These are phyloP conservation scores for Eucalyptus tenuipes DNA, from an alignment of 345 rosid genomes.

Conservation along the genomic window DNA sequence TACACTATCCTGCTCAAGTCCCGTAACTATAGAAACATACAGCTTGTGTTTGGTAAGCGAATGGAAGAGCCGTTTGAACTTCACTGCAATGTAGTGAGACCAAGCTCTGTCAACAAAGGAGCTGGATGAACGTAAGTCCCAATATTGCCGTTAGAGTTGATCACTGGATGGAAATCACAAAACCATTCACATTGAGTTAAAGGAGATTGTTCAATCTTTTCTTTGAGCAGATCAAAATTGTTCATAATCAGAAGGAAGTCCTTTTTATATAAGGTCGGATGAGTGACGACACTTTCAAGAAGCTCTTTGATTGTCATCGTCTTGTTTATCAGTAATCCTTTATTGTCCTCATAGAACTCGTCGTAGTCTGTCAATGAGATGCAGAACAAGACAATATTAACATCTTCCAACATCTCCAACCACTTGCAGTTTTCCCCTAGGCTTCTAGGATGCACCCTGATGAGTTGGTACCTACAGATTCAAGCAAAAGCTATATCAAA, in stretches of 20 bases:
- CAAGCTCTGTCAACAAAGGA: conserved; percentile 50
- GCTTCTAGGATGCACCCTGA: conserved; percentile 55
- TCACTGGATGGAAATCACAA: conserved; percentile 57
- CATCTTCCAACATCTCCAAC: conserved; percentile 82
- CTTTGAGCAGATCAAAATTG: conserved; percentile 71
- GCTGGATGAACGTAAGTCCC: conserved; percentile 10
- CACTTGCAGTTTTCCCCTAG: conserved; percentile 74
- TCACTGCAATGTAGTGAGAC: conserved; percentile 54
- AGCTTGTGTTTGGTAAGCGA: conserved; percentile 45
- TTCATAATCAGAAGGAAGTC: conserved; percentile 72
- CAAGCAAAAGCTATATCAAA: not conserved
- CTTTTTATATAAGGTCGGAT: conserved; percentile 49
- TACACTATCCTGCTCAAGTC: conserved; percentile 62
- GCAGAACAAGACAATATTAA: conserved; percentile 55
- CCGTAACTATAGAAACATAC: conserved; percentile 42
- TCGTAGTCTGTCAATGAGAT: conserved; percentile 61
- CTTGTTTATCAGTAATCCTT: conserved; percentile 54
- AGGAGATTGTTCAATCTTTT: conserved; percentile 50
- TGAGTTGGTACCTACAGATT: conserved; percentile 64
- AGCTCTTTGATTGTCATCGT: conserved; percentile 68
- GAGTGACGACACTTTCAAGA: conserved; percentile 41
- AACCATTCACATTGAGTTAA: conserved; percentile 78
- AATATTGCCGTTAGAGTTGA: conserved; percentile 27
- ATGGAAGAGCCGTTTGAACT: conserved; percentile 64
- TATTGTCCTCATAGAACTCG: conserved; percentile 28